Evolutionary conservation across 768 basidiomycete species (phyloP).

Genomic region (Hygrophoropsis aurantiaca): DNA sequence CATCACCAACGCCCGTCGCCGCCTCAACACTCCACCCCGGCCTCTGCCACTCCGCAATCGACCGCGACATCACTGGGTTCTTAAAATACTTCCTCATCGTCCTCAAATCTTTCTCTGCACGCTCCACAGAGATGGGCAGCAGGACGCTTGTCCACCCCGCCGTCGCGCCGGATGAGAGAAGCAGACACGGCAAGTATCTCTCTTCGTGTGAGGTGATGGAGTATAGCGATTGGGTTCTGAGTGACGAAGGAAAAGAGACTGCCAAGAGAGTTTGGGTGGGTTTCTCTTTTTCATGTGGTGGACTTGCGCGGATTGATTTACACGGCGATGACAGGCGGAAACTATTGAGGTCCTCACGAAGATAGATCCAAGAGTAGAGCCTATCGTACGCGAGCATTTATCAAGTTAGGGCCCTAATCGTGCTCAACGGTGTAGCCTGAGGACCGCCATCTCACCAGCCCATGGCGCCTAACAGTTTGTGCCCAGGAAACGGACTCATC

Average conservation of each 20-base stretch:
- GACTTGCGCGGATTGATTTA: neutral
- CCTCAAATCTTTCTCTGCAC: slow-evolving; percentile 12
- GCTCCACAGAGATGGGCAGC: slow-evolving; percentile 23
- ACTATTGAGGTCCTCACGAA: neutral
- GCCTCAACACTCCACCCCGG: slow-evolving; percentile 22
- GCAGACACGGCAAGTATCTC: slow-evolving; percentile 15
- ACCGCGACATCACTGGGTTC: slow-evolving; percentile 16
- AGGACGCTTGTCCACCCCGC: slow-evolving; percentile 24
- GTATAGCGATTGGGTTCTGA: slow-evolving; percentile 21
- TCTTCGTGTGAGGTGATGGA: slow-evolving; percentile 11
- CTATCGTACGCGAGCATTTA: too few relatives aligned
- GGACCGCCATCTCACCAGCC: too few relatives aligned
- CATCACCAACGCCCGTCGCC: slow-evolving; percentile 10
- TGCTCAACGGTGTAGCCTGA: too few relatives aligned
- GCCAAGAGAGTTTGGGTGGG: slow-evolving; percentile 23
- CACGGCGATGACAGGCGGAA: neutral
- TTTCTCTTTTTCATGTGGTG: neutral
- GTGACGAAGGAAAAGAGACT: slow-evolving; percentile 12
- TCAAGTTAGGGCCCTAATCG: too few relatives aligned
- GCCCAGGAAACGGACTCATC: too few relatives aligned
- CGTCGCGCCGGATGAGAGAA: slow-evolving; percentile 13
- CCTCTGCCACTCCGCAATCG: slow-evolving; percentile 25
- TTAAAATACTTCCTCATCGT: neutral
- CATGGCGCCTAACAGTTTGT: too few relatives aligned
- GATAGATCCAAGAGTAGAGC: neutral